A percentile compares a stretch with the other conserved stretches of the same genome.
Conservation (phyloP, 2,329 filamentous ascomycete species). For the Ciborinia camelliae region DNA sequence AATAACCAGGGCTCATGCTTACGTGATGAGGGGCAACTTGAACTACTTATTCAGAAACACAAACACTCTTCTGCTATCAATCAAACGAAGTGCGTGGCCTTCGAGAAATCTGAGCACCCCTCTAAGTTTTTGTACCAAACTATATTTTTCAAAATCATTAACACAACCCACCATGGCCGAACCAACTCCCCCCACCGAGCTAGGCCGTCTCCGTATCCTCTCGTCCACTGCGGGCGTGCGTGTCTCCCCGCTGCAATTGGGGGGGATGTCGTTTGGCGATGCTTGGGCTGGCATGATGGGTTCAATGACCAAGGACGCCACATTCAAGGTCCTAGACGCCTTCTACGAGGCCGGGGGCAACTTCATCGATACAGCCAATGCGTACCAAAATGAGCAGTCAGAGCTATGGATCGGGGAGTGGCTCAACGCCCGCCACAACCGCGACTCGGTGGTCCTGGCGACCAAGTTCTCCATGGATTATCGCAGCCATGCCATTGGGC, state of each 20-base stretch:
- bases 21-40: too few relatives aligned
- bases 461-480: conserved; percentile 50
- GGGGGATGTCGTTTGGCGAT: conserved; percentile 46
- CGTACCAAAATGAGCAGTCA: conserved; percentile 55
- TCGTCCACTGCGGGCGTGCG: conserved; percentile 35
- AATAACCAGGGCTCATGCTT: too few relatives aligned
- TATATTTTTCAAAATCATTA: too few relatives aligned
- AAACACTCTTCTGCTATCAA: too few relatives aligned
- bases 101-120: too few relatives aligned
- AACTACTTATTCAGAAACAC: too few relatives aligned
- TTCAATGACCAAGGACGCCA: conserved; percentile 50
- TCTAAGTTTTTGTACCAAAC: too few relatives aligned
- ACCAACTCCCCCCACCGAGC: neutral
- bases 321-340: conserved; percentile 55
- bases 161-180: too few relatives aligned
- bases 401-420: conserved; percentile 58
- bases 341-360: conserved; percentile 58
- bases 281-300: conserved; percentile 48
- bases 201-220: conserved; percentile 25
- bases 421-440: conserved; percentile 47
- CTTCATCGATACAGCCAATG: conserved; percentile 61
- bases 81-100: too few relatives aligned
- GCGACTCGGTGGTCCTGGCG: conserved; percentile 50
- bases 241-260: conserved; percentile 37
- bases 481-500: conserved; percentile 22